phyloP scores from a whole-genome alignment of 345 rosid genomes.

The Dimocarpus longan region DNA sequence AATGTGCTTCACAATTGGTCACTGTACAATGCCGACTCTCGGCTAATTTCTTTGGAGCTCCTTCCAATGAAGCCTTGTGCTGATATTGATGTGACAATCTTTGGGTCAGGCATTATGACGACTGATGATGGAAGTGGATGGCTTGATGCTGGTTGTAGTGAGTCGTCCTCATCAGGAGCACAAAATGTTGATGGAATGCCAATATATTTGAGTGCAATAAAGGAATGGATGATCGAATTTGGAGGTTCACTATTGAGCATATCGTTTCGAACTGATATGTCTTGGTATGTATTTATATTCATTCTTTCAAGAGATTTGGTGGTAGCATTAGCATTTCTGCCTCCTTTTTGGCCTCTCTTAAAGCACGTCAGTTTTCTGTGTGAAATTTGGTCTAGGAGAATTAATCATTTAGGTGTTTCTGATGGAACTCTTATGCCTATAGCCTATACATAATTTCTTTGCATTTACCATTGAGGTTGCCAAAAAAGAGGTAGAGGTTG shows the following conservation, averaged over 20 bases:
- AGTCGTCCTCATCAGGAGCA: constrained; percentile 44
- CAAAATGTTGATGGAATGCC: constrained; percentile 47
- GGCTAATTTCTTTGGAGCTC: constrained; percentile 76
- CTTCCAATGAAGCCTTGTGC: constrained; percentile 75
- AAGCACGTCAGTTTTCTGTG: too few species aligned
- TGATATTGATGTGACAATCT: constrained; percentile 71
- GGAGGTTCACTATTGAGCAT: constrained; percentile 55
- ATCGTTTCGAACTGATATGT: constrained; percentile 70
- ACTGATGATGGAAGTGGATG: constrained; percentile 65
- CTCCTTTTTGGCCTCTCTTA: not conserved
- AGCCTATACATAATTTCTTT: not conserved
- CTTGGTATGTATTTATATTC: constrained; percentile 54
- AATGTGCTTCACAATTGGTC: constrained; percentile 81
- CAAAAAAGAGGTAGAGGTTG: not conserved
- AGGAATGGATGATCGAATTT: constrained; percentile 87
- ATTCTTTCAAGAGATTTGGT: constrained; percentile 14
- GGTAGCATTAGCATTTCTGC: not conserved
- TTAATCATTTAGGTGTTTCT: not conserved
- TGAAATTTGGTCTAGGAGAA: not conserved
- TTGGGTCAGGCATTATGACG: constrained; percentile 72
- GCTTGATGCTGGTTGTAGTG: constrained; percentile 43
- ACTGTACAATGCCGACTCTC: constrained; percentile 69
- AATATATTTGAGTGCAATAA: constrained; percentile 63
- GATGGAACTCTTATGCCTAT: not conserved
- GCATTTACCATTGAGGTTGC: not conserved